Percentiles rank a stretch among this genome's conserved stretches.
These are phyloP conservation scores for Erysimum cheiri DNA, from an alignment of 441 rosid genomes.

Conservation along the genomic window DNA sequence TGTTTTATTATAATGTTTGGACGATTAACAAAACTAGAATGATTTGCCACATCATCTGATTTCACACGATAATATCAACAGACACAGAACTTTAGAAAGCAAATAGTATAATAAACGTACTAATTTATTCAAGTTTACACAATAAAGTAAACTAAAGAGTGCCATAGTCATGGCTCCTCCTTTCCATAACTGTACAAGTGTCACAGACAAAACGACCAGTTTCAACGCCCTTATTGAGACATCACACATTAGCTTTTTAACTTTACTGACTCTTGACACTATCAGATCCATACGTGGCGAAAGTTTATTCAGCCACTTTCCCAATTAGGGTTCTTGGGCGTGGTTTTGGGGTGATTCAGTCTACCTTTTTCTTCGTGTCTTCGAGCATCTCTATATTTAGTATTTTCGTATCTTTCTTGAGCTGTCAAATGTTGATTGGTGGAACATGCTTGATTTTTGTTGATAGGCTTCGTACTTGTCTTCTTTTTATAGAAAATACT, in stretches of 20 bases:
- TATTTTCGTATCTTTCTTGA: neutral
- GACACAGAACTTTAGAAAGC: neutral
- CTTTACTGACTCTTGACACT: slow-evolving; percentile 34
- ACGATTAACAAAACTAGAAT: neutral
- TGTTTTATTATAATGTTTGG: neutral
- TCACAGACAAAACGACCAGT: slow-evolving; percentile 36
- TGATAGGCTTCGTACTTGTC: slow-evolving; percentile 22
- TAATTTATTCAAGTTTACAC: neutral
- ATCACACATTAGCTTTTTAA: slow-evolving; percentile 5
- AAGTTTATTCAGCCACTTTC: slow-evolving; percentile 7
- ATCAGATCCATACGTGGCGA: slow-evolving; percentile 28
- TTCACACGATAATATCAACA: neutral
- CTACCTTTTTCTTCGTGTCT: neutral
- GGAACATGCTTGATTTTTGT: slow-evolving; percentile 20
- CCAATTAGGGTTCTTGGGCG: slow-evolving; percentile 38
- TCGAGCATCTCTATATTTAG: slow-evolving; percentile 13
- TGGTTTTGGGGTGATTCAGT: slow-evolving; percentile 26
- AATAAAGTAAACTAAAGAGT: slow-evolving; percentile 1
- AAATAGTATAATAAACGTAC: neutral
- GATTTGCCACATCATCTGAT: neutral
- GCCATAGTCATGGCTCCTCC: slow-evolving; percentile 16
- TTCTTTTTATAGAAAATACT: neutral
- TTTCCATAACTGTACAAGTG: slow-evolving; percentile 29
- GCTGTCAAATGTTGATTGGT: slow-evolving; percentile 5
- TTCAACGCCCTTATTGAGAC: slow-evolving; percentile 27